Percentiles rank a stretch among this genome's conserved stretches.
phyloP scores from a whole-genome alignment of 2,329 filamentous ascomycete genomes.

The Akanthomyces dipterigenus region DNA sequence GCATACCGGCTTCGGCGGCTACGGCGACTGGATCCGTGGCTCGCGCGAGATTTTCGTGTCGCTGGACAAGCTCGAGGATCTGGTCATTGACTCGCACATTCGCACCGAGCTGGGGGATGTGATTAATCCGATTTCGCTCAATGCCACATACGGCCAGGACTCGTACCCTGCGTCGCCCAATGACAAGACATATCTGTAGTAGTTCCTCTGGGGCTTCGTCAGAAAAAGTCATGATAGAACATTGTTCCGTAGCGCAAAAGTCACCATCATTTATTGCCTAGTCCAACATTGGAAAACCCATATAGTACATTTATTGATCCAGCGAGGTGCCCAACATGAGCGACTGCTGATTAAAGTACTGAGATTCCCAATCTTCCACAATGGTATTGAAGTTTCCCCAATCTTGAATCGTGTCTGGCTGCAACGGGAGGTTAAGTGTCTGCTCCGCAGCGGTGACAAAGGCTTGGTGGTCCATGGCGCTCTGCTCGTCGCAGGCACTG shows the following conservation, averaged over 20 bases:
- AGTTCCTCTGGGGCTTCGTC: background rate
- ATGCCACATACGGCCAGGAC: constrained; percentile 48
- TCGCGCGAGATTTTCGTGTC: constrained; percentile 27
- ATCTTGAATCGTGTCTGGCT: background rate
- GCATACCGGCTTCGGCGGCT: constrained; percentile 59
- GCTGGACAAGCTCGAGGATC: constrained; percentile 32
- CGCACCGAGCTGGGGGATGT: constrained; percentile 45
- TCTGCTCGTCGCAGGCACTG: background rate
- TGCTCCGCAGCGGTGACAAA: background rate
- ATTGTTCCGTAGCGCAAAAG: too few species aligned
- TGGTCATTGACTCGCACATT: constrained; percentile 48
- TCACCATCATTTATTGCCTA: background rate
- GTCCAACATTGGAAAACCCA: background rate
- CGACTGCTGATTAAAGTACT: constrained; percentile 11
- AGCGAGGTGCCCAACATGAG: constrained; percentile 6
- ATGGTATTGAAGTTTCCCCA: constrained; percentile 11
- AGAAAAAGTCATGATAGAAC: background rate
- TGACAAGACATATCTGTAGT: constrained; percentile 19
- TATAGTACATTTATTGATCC: background rate
- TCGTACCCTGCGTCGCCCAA: constrained; percentile 35
- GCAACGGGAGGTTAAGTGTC: constrained; percentile 7
- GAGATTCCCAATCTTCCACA: constrained; percentile 10
- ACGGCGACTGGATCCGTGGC: constrained; percentile 52
- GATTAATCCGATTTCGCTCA: constrained; percentile 43
- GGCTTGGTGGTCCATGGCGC: background rate